These are phyloP conservation scores for Dissophora globulifera DNA, from an alignment of 192 early-diverging fungal species.

Conservation along the genomic window DNA sequence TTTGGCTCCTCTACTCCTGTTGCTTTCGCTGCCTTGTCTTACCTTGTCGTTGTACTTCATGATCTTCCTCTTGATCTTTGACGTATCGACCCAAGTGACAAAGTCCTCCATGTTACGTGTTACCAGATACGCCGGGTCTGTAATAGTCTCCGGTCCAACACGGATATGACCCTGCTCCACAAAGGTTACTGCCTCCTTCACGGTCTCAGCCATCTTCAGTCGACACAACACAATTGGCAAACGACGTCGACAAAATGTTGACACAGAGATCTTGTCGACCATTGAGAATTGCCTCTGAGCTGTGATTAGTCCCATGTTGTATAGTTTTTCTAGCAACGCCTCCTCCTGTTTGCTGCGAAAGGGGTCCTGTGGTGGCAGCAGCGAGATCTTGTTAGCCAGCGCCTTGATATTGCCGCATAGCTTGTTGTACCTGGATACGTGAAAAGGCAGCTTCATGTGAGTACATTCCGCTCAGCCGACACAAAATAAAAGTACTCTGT, in stretches of 20 bases:
- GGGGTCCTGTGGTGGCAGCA: constrained; percentile 88
- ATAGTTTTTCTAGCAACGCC: constrained; percentile 86
- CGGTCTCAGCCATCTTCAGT: constrained; percentile 95
- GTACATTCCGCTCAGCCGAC: too few relatives aligned
- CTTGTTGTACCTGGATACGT: constrained; percentile 75
- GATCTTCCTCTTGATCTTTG: constrained; percentile 97
- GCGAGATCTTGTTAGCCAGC: constrained; percentile 84
- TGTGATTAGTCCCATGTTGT: constrained; percentile 85
- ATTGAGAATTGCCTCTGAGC: constrained; percentile 81
- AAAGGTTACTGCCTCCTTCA: constrained; percentile 88
- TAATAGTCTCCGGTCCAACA: constrained; percentile 90
- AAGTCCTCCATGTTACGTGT: constrained; percentile 93
- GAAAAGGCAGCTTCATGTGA: too few relatives aligned
- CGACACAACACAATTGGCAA: constrained; percentile 93
- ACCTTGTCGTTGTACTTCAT: constrained; percentile 93
- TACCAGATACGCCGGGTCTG: constrained; percentile 83
- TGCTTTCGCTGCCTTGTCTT: too few relatives aligned
- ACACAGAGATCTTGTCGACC: constrained; percentile 84
- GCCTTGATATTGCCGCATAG: constrained; percentile 84
- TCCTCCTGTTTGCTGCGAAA: constrained; percentile 78
- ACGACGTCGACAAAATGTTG: constrained; percentile 87
- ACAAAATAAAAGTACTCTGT: too few relatives aligned
- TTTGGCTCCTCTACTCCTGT: too few relatives aligned
- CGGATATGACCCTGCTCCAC: constrained; percentile 96
- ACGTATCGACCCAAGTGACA: constrained; percentile 98